Evolutionary conservation across 1,284 basidiomycete species (phyloP).

Genomic region (Polyporus tsugae): DNA sequence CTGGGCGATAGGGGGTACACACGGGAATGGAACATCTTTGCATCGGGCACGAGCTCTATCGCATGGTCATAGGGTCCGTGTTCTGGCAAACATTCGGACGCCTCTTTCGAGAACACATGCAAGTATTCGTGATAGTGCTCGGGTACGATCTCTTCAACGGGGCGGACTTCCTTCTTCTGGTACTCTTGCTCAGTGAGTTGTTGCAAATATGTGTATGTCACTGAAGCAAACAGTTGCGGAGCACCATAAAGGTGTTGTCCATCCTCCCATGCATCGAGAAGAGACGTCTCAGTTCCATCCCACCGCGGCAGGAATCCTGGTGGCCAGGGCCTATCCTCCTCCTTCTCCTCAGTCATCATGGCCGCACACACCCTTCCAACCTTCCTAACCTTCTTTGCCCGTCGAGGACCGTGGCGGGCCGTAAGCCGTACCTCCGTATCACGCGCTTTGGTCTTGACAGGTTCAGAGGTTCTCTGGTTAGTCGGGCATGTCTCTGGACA

Average conservation of each 20-base stretch:
- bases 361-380: not conserved
- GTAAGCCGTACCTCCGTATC: slow-evolving; percentile 9
- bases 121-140: no score
- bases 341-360: not conserved
- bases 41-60: slow-evolving; percentile 14
- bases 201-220: not conserved
- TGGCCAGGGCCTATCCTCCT: not conserved
- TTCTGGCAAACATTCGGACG: not conserved
- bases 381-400: not conserved
- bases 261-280: not conserved
- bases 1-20: slow-evolving; percentile 14
- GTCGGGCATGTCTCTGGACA: not conserved
- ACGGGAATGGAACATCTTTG: slow-evolving; percentile 8
- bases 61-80: slow-evolving; percentile 15
- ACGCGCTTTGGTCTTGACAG: not conserved
- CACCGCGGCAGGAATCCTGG: not conserved
- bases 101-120: not conserved
- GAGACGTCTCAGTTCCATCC: not conserved
- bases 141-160: not conserved
- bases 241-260: not conserved
- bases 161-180: not conserved
- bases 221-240: slow-evolving; percentile 2
- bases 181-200: slow-evolving; percentile 9
- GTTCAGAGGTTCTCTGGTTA: not conserved
- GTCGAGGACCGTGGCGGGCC: not conserved